Evolutionary conservation across 2,329 filamentous ascomycete species (phyloP).

Genomic region (Aspergillus hiratsukae): DNA sequence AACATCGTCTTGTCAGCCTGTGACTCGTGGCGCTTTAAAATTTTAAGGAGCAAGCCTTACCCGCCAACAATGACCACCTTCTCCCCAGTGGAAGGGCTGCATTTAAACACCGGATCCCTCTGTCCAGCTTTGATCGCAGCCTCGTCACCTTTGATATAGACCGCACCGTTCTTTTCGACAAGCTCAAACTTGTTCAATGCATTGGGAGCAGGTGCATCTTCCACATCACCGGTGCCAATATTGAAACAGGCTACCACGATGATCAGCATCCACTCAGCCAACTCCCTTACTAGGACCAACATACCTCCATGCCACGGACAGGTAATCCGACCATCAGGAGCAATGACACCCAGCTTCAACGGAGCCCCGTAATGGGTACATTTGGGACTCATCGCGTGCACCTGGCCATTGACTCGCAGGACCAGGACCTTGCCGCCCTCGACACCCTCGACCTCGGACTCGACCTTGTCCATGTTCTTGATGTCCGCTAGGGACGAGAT

Average conservation of each 20-base stretch:
- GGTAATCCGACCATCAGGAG: conserved; percentile 74
- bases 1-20: background rate
- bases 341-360: conserved; percentile 77
- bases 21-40: too few relatives aligned
- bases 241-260: conserved; percentile 78
- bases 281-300: conserved; percentile 18
- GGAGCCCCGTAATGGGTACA: conserved; percentile 93
- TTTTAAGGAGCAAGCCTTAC: conserved; percentile 31
- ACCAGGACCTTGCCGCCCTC: conserved; percentile 82
- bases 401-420: conserved; percentile 68
- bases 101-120: conserved; percentile 69
- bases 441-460: conserved; percentile 86
- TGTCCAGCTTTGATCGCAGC: conserved; percentile 70
- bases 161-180: conserved; percentile 71
- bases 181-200: conserved; percentile 79
- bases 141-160: conserved; percentile 81
- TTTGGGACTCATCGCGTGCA: conserved; percentile 75
- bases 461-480: conserved; percentile 75
- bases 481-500: conserved; percentile 65
- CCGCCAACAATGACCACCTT: conserved; percentile 79
- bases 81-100: conserved; percentile 52
- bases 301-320: conserved; percentile 95
- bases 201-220: conserved; percentile 88
- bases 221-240: conserved; percentile 81
- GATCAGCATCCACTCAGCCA: conserved; percentile 4